Percentiles rank a stretch among this genome's conserved stretches.
Conservation (phyloP, 2,329 filamentous ascomycete genomes). For the Phaeosphaeria sp. region DNA sequence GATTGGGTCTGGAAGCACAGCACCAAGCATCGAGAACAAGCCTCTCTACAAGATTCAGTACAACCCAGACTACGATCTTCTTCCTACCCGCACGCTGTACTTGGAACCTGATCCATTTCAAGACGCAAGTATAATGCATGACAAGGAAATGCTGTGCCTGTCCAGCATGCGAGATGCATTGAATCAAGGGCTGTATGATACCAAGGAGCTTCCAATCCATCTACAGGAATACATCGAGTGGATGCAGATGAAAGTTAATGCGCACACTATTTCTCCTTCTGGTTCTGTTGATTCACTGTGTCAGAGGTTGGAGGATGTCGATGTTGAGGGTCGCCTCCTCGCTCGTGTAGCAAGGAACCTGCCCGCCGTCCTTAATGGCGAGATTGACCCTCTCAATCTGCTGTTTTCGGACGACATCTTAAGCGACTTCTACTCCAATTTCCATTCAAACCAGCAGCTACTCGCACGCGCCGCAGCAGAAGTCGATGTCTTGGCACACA, state of each 20-base stretch:
- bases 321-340: slow-evolving; percentile 5
- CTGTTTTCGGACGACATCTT: slow-evolving; percentile 10
- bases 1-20: slow-evolving; percentile 7
- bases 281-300: slow-evolving; percentile 10
- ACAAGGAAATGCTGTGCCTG: slow-evolving; percentile 5
- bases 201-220: not conserved
- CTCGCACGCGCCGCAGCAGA: slow-evolving; percentile 1
- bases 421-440: slow-evolving; percentile 3
- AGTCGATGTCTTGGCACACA: slow-evolving; percentile 8
- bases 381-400: slow-evolving; percentile 6
- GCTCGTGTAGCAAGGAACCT: slow-evolving; percentile 5
- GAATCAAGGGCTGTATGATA: not conserved
- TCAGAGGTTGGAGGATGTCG: slow-evolving; percentile 1
- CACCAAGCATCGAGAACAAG: not conserved
- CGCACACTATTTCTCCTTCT: not conserved
- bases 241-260: not conserved
- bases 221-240: slow-evolving; percentile 7
- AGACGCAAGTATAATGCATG: slow-evolving; percentile 20
- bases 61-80: slow-evolving; percentile 5
- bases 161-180: slow-evolving; percentile 1
- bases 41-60: slow-evolving; percentile 13
- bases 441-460: slow-evolving; percentile 2
- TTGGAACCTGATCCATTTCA: slow-evolving; percentile 30
- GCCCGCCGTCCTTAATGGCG: slow-evolving; percentile 2
- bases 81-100: not conserved